A percentile compares a stretch with the other conserved stretches of the same genome.
phyloP scores from a whole-genome alignment of 345 rosid species.

The Bruguiera parviflora region DNA sequence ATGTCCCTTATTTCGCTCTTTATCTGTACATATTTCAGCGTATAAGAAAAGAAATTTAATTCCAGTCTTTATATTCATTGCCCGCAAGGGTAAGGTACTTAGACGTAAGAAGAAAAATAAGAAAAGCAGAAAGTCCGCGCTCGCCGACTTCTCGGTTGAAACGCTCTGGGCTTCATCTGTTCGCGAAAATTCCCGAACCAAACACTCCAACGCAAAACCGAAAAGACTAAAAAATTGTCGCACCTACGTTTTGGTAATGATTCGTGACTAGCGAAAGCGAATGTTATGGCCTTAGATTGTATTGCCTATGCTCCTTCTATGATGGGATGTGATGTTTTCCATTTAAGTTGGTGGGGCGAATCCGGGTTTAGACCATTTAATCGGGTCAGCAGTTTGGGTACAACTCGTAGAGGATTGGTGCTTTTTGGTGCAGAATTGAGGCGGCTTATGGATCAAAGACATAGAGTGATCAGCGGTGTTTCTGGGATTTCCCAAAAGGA shows the following conservation, averaged over 20 bases:
- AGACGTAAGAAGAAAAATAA: not conserved
- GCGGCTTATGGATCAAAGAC: conserved; percentile 13
- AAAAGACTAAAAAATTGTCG: not conserved
- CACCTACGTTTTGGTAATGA: no score
- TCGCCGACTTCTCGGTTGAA: not conserved
- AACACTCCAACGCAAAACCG: not conserved
- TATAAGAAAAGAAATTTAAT: no score
- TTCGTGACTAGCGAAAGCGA: no score
- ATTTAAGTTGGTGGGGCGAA: conserved; percentile 8
- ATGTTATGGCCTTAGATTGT: conserved; percentile 29
- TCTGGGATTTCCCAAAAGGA: conserved; percentile 33
- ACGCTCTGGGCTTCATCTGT: conserved; percentile 3
- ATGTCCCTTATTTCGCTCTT: no score
- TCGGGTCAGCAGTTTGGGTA: not conserved
- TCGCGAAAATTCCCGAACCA: conserved; percentile 22
- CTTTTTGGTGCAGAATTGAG: conserved; percentile 18
- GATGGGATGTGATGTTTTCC: conserved; percentile 1
- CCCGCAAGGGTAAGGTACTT: not conserved
- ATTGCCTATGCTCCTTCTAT: not conserved
- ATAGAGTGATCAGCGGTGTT: conserved; percentile 12
- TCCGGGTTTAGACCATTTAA: conserved; percentile 15
- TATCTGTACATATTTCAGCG: no score
- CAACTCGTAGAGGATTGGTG: not conserved
- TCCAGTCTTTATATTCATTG: no score
- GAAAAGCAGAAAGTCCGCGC: not conserved